Evolutionary conservation across 164 flowering plant species (phyloP), one percentile per base, ranked within the genome.

Genomic region (Aristolochia contorta): DNA sequence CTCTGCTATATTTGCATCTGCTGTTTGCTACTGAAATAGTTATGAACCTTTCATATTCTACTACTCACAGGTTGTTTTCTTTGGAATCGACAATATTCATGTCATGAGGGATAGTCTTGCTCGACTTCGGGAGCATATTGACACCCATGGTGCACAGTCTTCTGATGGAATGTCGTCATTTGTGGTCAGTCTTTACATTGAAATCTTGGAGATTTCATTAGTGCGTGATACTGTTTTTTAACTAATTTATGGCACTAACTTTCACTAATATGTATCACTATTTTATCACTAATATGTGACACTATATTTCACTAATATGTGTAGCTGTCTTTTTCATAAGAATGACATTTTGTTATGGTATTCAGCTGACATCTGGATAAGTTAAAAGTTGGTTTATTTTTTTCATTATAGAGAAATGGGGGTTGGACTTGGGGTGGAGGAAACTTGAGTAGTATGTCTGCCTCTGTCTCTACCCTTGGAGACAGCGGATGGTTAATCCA

Each of bases 381-480:
- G 43, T 37, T 37, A 37, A 37, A 37, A 37, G 43, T 37, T 7
- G 12, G 5, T 37, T 37, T 37, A 0, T 56, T 14, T 9, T 58
- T 55, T 62, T 57, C 33, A 67, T 73, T 58, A 64, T 78, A 94
- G 99, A 91, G 99, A 69, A 83, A 87, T 76, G 93, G 99, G 67
- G 99, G 96, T 58, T 94, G 91, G 88, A 88, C 83, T 4, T 94
- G 99, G 99, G 91, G 97, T 24, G 96, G 99, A 48, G 99, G 97
- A 33, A 91, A 86, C 75, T 81, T 94, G 41, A 94, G 99, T 79
- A 87, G 97, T 65, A 94, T 94, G 99, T 91, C 99, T 73, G 97
- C 99, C 61, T 94, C 99, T 55, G 99, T 91, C 63, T 85, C 96
- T 47, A 84, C 96, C 15, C 93, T 94, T 48, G 99, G 99, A 48